Conservation (phyloP, 2,329 filamentous ascomycete species). For the Salinomyces thailandicus region DNA sequence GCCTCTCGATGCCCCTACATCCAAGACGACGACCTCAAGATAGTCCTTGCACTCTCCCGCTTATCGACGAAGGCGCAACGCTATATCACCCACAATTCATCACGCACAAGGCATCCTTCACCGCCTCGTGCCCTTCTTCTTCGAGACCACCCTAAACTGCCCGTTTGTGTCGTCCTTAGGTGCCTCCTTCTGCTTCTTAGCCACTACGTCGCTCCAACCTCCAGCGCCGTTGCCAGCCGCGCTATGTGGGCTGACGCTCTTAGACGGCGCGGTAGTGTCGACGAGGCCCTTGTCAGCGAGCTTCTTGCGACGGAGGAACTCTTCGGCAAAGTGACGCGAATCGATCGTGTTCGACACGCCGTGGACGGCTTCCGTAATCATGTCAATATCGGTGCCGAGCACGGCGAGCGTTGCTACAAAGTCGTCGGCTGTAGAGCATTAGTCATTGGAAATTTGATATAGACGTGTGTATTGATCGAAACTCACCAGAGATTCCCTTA, state of each 20-base stretch:
- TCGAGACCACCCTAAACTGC: conserved; percentile 80
- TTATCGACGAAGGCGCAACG: too few species aligned
- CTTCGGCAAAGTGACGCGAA: conserved; percentile 82
- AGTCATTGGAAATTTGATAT: background rate
- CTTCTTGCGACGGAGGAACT: conserved; percentile 87
- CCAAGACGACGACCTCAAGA: too few species aligned
- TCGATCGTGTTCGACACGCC: conserved; percentile 80
- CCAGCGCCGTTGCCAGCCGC: conserved; percentile 40
- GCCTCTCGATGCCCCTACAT: too few species aligned
- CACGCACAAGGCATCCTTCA: background rate
- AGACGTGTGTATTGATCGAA: background rate
- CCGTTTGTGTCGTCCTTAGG: conserved; percentile 39
- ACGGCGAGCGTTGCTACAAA: conserved; percentile 67
- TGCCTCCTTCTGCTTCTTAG: conserved; percentile 59
- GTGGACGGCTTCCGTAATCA: conserved; percentile 88
- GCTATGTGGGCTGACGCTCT: conserved; percentile 41
- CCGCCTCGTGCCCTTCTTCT: conserved; percentile 53
- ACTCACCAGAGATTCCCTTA: conserved; percentile 55
- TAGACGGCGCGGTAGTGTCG: conserved; percentile 47
- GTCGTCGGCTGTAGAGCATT: conserved; percentile 56
- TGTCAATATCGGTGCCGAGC: conserved; percentile 64
- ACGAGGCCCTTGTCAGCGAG: conserved; percentile 85
- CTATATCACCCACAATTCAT: background rate
- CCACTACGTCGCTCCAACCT: conserved; percentile 94
- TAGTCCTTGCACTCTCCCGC: too few species aligned